Percentiles rank a stretch among this genome's conserved stretches.
These are phyloP conservation scores for Podospora pseudocomata DNA, from an alignment of 495 filamentous ascomycete genomes.

Conservation along the genomic window DNA sequence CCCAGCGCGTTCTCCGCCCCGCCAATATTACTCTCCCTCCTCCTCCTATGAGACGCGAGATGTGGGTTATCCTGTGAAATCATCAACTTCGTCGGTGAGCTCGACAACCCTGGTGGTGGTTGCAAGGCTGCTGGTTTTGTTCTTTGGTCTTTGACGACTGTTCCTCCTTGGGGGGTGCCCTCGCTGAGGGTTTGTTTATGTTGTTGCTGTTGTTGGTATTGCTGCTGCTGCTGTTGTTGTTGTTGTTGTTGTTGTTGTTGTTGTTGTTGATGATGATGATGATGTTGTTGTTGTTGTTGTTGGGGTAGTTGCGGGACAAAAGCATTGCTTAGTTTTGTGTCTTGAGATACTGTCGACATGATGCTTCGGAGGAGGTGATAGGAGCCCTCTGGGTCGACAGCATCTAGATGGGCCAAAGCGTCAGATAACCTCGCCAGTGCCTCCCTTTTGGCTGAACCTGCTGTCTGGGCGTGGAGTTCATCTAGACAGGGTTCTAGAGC, in stretches of 20 bases:
- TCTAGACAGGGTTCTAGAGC: conserved; percentile 76
- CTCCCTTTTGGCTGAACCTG: conserved; percentile 68
- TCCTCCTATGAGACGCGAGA: conserved; percentile 68
- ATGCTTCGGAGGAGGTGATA: conserved; percentile 75
- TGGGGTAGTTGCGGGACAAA: conserved; percentile 27
- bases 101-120: conserved; percentile 25
- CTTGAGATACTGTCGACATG: conserved; percentile 45
- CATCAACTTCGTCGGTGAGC: conserved; percentile 57
- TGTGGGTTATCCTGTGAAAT: conserved; percentile 82
- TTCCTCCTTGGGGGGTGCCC: conserved; percentile 42
- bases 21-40: conserved; percentile 56
- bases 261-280: neutral
- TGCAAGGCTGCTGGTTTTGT: conserved; percentile 10
- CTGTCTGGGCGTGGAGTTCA: conserved; percentile 77
- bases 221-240: neutral
- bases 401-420: conserved; percentile 79
- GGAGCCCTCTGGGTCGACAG: conserved; percentile 84
- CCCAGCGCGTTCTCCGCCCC: neutral
- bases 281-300: neutral
- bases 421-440: conserved; percentile 75
- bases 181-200: conserved; percentile 24
- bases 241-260: neutral
- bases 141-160: conserved; percentile 41
- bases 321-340: conserved; percentile 38
- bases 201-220: neutral